Conservation (phyloP, 2,329 filamentous ascomycete genomes). For the Metarhizium brunneum region DNA sequence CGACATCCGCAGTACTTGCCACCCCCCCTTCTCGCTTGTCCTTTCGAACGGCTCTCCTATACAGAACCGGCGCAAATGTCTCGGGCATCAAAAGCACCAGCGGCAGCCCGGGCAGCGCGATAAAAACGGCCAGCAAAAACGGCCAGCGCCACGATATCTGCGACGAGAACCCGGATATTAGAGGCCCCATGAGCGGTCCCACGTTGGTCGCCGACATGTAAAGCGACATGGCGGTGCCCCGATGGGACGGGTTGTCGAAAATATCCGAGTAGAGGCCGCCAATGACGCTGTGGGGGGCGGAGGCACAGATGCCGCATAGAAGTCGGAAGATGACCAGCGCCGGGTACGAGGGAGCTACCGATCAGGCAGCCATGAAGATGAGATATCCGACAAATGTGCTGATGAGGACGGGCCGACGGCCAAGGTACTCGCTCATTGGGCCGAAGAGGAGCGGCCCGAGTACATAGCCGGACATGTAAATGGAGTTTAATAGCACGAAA, state of each 20-base stretch:
- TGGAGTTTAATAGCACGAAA: constrained; percentile 24
- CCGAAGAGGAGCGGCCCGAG: constrained; percentile 24
- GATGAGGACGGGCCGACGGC: constrained; percentile 18
- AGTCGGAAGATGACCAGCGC: constrained; percentile 31
- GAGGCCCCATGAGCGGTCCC: constrained; percentile 9
- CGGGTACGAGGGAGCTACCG: constrained; percentile 16
- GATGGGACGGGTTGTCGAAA: constrained; percentile 19
- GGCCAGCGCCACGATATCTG: no score
- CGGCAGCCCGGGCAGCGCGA: no score
- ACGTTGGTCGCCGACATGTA: constrained; percentile 25
- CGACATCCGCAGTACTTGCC: no score
- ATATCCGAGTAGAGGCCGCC: constrained; percentile 25
- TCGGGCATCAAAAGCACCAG: no score
- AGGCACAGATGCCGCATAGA: constrained; percentile 22
- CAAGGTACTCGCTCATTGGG: constrained; percentile 23
- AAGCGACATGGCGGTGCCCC: constrained; percentile 22
- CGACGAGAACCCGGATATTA: no score
- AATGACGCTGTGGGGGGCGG: constrained; percentile 24
- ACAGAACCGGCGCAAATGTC: no score
- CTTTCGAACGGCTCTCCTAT: no score
- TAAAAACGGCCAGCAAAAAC: no score
- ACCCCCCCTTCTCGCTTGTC: no score
- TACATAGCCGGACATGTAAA: constrained; percentile 27
- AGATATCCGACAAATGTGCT: constrained; percentile 24
- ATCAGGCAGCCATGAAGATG: constrained; percentile 24